A percentile compares a stretch with the other conserved stretches of the same genome.
Evolutionary conservation across 202 grass and related monocot genomes (phyloP).

Genomic region (Panicum virgatum): DNA sequence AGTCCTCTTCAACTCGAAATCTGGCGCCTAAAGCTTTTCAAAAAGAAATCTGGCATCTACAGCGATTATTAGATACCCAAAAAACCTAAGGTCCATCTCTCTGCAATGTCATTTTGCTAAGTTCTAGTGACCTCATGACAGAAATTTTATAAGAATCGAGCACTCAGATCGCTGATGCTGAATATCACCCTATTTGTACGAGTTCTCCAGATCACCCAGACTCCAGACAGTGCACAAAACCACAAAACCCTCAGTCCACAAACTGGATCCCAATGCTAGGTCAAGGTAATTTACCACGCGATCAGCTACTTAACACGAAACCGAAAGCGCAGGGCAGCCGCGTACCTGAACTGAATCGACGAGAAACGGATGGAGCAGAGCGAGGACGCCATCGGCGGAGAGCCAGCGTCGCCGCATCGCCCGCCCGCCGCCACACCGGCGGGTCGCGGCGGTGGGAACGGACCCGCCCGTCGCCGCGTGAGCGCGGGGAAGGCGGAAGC

Average conservation of each 20-base stretch:
- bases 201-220: not conserved
- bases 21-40: not conserved
- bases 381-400: not conserved
- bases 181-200: not conserved
- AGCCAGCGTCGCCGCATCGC: not conserved
- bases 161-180: not conserved
- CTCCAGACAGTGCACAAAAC: not conserved
- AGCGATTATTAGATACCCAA: not conserved
- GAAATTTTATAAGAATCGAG: not conserved
- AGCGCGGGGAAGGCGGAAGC: no score
- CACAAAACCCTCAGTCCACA: not conserved
- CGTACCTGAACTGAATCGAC: not conserved
- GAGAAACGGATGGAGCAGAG: not conserved
- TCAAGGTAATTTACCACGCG: no score
- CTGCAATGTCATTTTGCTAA: not conserved
- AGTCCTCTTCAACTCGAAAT: not conserved
- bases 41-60: not conserved
- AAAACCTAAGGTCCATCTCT: not conserved
- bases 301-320: not conserved
- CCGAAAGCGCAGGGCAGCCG: not conserved
- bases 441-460: no score
- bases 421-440: no score
- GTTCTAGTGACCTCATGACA: no score
- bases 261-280: no score
- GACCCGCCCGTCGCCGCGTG: no score